phyloP scores from a whole-genome alignment of 352 stramenopile species.

The Phytophthora brassicae region DNA sequence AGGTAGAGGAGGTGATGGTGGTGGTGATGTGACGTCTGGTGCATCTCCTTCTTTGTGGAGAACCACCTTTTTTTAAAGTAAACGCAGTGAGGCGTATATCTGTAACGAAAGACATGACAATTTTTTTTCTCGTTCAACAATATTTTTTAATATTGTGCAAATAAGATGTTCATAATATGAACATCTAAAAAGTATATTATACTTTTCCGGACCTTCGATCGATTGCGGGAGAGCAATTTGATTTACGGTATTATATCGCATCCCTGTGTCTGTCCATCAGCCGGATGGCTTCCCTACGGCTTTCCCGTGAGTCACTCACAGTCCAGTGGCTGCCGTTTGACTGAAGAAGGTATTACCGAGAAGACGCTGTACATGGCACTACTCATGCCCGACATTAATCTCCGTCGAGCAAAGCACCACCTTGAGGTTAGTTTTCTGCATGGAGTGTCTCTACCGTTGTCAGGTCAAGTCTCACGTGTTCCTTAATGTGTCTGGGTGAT shows the following conservation, averaged over 20 bases:
- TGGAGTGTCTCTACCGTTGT: background rate
- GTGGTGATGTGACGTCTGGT: slow-evolving; percentile 22
- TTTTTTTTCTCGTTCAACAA: slow-evolving; percentile 31
- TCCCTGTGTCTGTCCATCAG: slow-evolving; percentile 5
- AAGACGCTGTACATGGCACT: slow-evolving; percentile 41
- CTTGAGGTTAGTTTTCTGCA: slow-evolving; percentile 45
- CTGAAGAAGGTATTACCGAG: slow-evolving; percentile 12
- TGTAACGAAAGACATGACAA: slow-evolving; percentile 30
- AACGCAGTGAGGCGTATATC: slow-evolving; percentile 37
- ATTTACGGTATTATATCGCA: background rate
- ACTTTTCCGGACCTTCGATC: too few species aligned
- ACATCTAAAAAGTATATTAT: too few species aligned
- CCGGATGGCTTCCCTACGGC: slow-evolving; percentile 23
- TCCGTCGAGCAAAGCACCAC: slow-evolving; percentile 57
- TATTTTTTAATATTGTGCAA: too few species aligned
- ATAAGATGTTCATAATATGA: slow-evolving; percentile 29
- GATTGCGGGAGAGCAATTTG: slow-evolving; percentile 11
- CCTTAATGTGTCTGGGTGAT: slow-evolving; percentile 4
- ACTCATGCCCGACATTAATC: slow-evolving; percentile 71
- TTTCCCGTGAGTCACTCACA: slow-evolving; percentile 26
- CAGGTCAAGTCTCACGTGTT: background rate
- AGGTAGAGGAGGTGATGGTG: slow-evolving; percentile 39
- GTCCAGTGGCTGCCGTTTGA: too few species aligned
- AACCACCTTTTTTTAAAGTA: slow-evolving; percentile 31
- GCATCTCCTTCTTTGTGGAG: slow-evolving; percentile 13